phyloP scores from a whole-genome alignment of 768 basidiomycete genomes.

The Suillus subaureus region DNA sequence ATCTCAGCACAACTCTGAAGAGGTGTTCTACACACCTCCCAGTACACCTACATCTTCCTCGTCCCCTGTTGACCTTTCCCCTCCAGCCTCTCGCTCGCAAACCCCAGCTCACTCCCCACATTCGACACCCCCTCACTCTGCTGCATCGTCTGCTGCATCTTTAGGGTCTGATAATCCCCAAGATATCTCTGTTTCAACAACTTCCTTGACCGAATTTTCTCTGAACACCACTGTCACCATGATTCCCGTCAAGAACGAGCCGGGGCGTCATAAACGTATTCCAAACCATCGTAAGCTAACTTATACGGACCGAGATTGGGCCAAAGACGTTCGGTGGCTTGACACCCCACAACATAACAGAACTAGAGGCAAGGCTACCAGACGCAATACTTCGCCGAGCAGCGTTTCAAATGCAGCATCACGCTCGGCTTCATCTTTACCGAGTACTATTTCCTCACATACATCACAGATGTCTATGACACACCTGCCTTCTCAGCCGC shows the following conservation, averaged over 20 bases:
- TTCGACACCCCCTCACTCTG: conserved; percentile 26
- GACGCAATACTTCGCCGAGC: conserved; percentile 21
- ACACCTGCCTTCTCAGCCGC: neutral
- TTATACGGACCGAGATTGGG: conserved; percentile 64
- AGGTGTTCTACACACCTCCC: conserved; percentile 64
- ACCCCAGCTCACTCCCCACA: conserved; percentile 23
- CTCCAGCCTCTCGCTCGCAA: conserved; percentile 20
- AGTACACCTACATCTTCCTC: conserved; percentile 54
- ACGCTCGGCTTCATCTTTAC: conserved; percentile 24
- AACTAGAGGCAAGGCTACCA: conserved; percentile 19
- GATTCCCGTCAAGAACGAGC: conserved; percentile 15
- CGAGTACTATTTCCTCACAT: conserved; percentile 12
- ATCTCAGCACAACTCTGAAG: conserved; percentile 36
- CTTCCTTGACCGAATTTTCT: conserved; percentile 32
- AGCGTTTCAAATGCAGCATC: conserved; percentile 16
- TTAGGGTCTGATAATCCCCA: conserved; percentile 26
- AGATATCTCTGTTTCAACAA: conserved; percentile 38
- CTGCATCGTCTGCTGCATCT: conserved; percentile 32
- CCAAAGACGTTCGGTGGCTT: conserved; percentile 69
- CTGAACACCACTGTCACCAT: conserved; percentile 20
- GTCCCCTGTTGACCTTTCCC: conserved; percentile 36
- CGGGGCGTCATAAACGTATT: conserved; percentile 17
- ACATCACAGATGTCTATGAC: neutral
- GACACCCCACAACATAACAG: conserved; percentile 35
- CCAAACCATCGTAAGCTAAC: conserved; percentile 30